Evolutionary conservation across 2,329 filamentous ascomycete genomes (phyloP), one percentile per base, ranked within the genome.

Genomic region (Fusarium falciforme): DNA sequence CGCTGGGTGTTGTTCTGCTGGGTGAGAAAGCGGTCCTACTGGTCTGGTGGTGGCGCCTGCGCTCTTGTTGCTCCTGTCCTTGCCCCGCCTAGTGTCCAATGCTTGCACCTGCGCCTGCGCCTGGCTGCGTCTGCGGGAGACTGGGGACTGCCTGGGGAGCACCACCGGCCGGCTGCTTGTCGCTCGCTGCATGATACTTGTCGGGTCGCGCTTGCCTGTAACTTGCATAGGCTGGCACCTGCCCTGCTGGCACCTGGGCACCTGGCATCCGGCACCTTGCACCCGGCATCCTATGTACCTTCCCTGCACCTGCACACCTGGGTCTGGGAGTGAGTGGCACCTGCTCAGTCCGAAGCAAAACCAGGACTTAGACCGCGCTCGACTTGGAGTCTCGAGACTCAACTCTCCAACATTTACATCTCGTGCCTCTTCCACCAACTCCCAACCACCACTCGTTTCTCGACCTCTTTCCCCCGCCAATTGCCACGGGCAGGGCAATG

Each of bases 401-500:
- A 71, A 76, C 70, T 68, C 70, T 75, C 36, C 70, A 75, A 72
- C 70, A 78, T 74, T 70, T 71, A 67, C 76, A 77, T 75, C 72
- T 78, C 68, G 70, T 76, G 76, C 74, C 65, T 77, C 66, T 75
- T 68, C 63, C 64, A 44, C 72, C 63, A 63, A 57, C 70, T 68
- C 68, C 64, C 77, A 67, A 66, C 72, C 76, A 74, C 74, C 70
- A 73, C 72, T 77, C 77, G 74, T 77, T 76, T 78, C 71, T 61
- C 64, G 57, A 58, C 61, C 61, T 59, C 47, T 67, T 64, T 67
- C 66, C 64, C 59, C 78, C 76, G 75, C 76, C 81, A 82, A 82
- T 83, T 81, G 80, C 79, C 79, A 78, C 73, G 72, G 76, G 78
- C 77, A 80, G 77, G 81, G 82, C 81, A 79, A 83, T 83, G 82